Base-by-base conservation (phyloP, 495 filamentous ascomycete species). In the Penicillium pancosmium region DNA sequence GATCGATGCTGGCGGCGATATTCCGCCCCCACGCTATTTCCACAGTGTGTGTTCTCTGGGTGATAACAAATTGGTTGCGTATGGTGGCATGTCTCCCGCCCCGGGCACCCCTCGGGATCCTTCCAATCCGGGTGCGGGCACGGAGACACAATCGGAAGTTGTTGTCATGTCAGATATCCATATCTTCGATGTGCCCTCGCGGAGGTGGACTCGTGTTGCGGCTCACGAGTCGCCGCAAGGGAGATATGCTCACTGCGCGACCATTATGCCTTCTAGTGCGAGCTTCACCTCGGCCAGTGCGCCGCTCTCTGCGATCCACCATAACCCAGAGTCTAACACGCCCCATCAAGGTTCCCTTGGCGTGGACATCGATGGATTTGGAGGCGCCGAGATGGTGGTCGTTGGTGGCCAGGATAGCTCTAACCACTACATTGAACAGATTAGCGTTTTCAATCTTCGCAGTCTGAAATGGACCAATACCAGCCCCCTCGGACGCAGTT, bases 391-490 rank as follows among this genome's bases (percentile, higher is more conserved):
- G 74, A 95, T 98, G 95, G 85, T 98, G 11, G 88, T 98, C 9
- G 93, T 98, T 15, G 94, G 94, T 49, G 94, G 94, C 5, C 94
- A 98, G 68, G 93, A 98, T 68, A 93, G 89, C 57, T 90, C 89
- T n/a, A 98, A 98, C 68, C 91, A 96, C 68, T 98, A 98, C 64
- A 98, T 98, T 59, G 93, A 98, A 69, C 91, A 98, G 73, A 92
- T 98, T 65, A 97, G 92, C 67, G 92, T 98, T 6, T 98, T 98
- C 78, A 98, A 98, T 62, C 81, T 98, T 31, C 84, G 94, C n/a
- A 96, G 91, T 68, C 73, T 97, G 56, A 95, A 94, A 73, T 98
- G 94, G 94, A 92, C 91, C 4, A 90, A 89, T 23, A 97, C 92
- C 8, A 87, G 87, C 53, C 77, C 86, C 4, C 77, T 98, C 13